Base-by-base conservation (phyloP, 1,284 basidiomycete genomes). In the Pterulicium gracile region DNA sequence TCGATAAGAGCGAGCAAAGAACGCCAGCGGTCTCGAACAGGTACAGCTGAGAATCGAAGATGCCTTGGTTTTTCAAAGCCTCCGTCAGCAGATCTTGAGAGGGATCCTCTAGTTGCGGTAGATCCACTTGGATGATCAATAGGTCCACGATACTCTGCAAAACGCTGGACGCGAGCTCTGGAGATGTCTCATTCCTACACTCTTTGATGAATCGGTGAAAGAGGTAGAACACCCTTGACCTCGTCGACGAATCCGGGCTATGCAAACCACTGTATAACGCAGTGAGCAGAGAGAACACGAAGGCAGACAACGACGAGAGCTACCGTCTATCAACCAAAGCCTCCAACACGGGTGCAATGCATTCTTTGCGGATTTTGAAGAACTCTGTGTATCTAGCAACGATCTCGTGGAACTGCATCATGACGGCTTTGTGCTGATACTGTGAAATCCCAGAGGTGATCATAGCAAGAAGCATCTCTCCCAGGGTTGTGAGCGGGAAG, bases 141-240 rank as follows among this genome's bases (percentile, higher is more conserved):
- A 85, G 64, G 56, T 88, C 87, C 47, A 77, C 80, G 54, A 94
- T 77, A 50, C 77, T 81, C 45, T 84, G 75, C 18, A 94, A 70
- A 47, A 96, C 77, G 13, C 70, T 79, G 10, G 75, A 69, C 10
- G 83, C 77, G 50, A 95, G 76, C 24, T 87, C 77, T 3, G 73
- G 66, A 0, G 89, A 79, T 48, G 98, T 81, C 53, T 93, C 90
- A 50, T 77, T 77, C 52, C 79, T 75, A 50, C 81, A 74, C 56
- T 96, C 91, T 61, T 84, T 85, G 61, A 98, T 84, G 63, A 98
- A 98, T 45, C 87, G 83, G 58, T 90, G 76, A 66, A 98, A 96
- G 43, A 98, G 79, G 61, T 98, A 98, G 66, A 83, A 96, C 42
- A 89, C 72, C 27, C 96, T 79, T 15, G 85, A 77, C 40, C 89